These are phyloP conservation scores for Coemansia sp. DNA, from an alignment of 192 early-diverging fungal species.

Conservation along the genomic window DNA sequence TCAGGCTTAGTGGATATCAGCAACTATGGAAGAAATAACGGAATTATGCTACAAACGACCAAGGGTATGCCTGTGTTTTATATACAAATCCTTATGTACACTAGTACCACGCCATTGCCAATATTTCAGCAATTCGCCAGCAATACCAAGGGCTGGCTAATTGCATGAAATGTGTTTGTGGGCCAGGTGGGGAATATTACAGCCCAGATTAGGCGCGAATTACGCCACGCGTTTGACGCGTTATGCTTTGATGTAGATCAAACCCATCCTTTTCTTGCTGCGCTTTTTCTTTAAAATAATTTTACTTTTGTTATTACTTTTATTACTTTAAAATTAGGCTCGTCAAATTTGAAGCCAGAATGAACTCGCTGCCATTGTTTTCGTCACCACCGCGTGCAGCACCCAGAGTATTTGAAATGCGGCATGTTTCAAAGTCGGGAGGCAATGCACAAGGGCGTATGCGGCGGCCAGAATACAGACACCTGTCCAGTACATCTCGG, in stretches of 20 bases:
- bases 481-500: slow-evolving; percentile 37
- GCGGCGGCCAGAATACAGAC: slow-evolving; percentile 30
- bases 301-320: not conserved
- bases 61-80: no score
- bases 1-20: no score
- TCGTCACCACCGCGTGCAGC: slow-evolving; percentile 41
- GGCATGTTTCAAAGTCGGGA: slow-evolving; percentile 34
- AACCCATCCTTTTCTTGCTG: not conserved
- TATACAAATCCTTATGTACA: no score
- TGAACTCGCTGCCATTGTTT: slow-evolving; percentile 25
- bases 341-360: not conserved
- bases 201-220: not conserved
- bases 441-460: slow-evolving; percentile 12
- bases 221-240: not conserved
- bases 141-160: no score
- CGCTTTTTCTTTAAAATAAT: not conserved
- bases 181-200: no score
- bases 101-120: no score
- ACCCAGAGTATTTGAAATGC: slow-evolving; percentile 14
- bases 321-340: not conserved
- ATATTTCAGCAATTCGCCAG: no score
- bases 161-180: no score
- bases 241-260: not conserved
- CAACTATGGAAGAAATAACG: no score
- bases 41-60: no score